Evolutionary conservation across 169 alveolate species (phyloP).

Genomic region (Cryptosporidium andersoni): DNA sequence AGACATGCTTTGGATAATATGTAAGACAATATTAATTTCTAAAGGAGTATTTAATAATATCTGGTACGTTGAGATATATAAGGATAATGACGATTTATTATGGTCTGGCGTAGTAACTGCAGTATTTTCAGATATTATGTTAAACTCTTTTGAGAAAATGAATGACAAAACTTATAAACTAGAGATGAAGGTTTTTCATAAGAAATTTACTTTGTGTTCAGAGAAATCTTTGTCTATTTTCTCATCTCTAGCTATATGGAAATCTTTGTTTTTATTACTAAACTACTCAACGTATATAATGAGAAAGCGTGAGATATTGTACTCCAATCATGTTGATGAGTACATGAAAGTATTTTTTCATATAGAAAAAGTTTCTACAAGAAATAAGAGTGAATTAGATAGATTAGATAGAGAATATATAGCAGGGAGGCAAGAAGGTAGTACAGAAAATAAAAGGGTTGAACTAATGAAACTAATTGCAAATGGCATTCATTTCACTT

Average conservation of each 20-base stretch:
- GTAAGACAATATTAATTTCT: conserved; percentile 3
- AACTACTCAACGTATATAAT: conserved; percentile 30
- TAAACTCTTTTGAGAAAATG: background rate
- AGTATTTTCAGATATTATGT: conserved; percentile 3
- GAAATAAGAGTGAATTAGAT: conserved; percentile 18
- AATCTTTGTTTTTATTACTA: conserved; percentile 37
- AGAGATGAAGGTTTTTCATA: too few species aligned
- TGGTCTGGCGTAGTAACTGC: conserved; percentile 53
- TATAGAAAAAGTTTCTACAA: background rate
- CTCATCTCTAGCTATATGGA: conserved; percentile 56
- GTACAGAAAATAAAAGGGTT: conserved; percentile 16
- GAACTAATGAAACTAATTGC: conserved; percentile 1
- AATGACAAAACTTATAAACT: too few species aligned
- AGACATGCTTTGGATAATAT: conserved; percentile 17
- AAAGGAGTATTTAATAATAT: conserved; percentile 48
- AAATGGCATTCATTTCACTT: conserved; percentile 10
- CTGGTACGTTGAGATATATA: conserved; percentile 51
- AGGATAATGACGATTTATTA: background rate
- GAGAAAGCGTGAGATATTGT: conserved; percentile 45
- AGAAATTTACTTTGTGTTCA: too few species aligned
- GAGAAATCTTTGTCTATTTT: background rate
- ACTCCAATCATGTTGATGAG: conserved; percentile 21
- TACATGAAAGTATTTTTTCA: conserved; percentile 10
- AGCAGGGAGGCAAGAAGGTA: background rate
- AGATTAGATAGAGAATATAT: background rate